These are phyloP conservation scores for Paracoccidioides brasiliensis DNA, from an alignment of 2,329 filamentous ascomycete species.

Conservation along the genomic window DNA sequence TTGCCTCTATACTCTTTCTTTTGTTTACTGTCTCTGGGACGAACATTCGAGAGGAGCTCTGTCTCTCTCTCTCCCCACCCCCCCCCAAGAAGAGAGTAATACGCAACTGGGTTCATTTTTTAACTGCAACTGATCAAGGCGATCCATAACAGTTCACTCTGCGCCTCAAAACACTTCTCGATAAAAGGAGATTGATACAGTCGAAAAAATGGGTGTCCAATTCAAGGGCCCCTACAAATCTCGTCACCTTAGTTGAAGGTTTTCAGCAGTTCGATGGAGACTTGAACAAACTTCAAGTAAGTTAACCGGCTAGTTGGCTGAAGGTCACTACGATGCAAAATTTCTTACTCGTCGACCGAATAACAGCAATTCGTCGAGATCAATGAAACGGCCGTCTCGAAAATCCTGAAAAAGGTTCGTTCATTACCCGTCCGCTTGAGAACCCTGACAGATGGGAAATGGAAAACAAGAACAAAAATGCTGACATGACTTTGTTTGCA, in stretches of 20 bases:
- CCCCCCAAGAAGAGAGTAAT: not conserved
- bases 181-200: conserved; percentile 88
- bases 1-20: not conserved
- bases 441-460: not conserved
- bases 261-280: conserved; percentile 96
- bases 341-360: not conserved
- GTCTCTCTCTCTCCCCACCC: too few species aligned
- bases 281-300: conserved; percentile 74
- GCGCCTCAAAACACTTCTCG: conserved; percentile 76
- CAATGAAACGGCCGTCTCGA: conserved; percentile 94
- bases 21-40: not conserved
- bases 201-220: conserved; percentile 60
- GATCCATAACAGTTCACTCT: conserved; percentile 60
- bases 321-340: not conserved
- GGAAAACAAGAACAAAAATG: not conserved
- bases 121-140: not conserved
- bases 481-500: conserved; percentile 16
- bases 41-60: not conserved
- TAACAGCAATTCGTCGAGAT: conserved; percentile 87
- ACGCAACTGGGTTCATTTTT: not conserved
- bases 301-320: conserved; percentile 10
- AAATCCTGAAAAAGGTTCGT: conserved; percentile 85
- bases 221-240: conserved; percentile 81
- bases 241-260: conserved; percentile 88
- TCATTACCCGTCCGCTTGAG: conserved; percentile 1